Percentiles rank a stretch among this genome's conserved stretches.
Evolutionary conservation across 257 asterid species (phyloP).

Genomic region (Vinca minor): DNA sequence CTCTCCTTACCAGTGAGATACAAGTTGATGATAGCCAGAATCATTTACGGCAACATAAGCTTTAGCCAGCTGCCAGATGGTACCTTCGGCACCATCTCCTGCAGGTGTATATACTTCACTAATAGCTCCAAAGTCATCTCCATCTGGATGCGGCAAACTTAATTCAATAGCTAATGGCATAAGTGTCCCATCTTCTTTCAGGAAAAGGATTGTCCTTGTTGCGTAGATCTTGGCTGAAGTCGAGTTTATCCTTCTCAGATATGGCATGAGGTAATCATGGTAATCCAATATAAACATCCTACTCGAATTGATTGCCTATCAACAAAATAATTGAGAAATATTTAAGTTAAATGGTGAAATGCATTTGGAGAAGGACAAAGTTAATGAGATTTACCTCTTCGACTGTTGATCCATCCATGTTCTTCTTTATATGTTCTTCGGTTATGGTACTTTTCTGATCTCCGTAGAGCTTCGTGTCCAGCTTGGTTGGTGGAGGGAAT

Average conservation of each 20-base stretch:
- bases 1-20: slow-evolving; percentile 62
- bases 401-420: slow-evolving; percentile 15
- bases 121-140: slow-evolving; percentile 42
- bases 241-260: slow-evolving; percentile 47
- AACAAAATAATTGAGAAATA: background rate
- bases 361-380: background rate
- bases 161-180: slow-evolving; percentile 69
- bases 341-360: background rate
- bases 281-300: slow-evolving; percentile 57
- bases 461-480: slow-evolving; percentile 10
- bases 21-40: slow-evolving; percentile 65
- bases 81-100: slow-evolving; percentile 43
- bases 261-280: slow-evolving; percentile 60
- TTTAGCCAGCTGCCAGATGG: slow-evolving; percentile 76
- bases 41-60: slow-evolving; percentile 65
- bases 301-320: slow-evolving; percentile 42
- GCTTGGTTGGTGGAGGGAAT: slow-evolving; percentile 17
- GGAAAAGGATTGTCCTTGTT: slow-evolving; percentile 58
- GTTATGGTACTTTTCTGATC: slow-evolving; percentile 15
- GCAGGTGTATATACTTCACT: slow-evolving; percentile 55
- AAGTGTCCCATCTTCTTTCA: slow-evolving; percentile 53
- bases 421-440: slow-evolving; percentile 9
- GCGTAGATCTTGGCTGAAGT: slow-evolving; percentile 55
- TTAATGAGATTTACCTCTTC: slow-evolving; percentile 1
- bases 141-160: slow-evolving; percentile 66